Evolutionary conservation across 192 early-diverging fungal species (phyloP), one percentile per base, ranked within the genome.

Genomic region (Umbelopsis sp.): DNA sequence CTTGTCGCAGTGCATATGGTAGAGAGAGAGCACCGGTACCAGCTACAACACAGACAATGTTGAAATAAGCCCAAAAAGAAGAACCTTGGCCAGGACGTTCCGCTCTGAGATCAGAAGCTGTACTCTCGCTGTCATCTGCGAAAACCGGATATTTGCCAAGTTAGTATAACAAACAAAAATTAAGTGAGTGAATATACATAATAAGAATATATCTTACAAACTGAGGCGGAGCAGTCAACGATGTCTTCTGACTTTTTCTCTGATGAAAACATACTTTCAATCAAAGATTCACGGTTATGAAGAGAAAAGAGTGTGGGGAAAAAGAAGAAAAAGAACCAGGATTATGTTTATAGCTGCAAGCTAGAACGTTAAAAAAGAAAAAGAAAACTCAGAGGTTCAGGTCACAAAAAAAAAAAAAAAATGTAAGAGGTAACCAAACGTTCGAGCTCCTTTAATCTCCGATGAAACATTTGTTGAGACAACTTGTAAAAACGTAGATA

Each of bases 11-110:
- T 5, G 93, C 90, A 74, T 90, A 95, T 2, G 95, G 95, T 21
- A 96, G 82, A 74, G 94, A 93, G 25, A 95, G 85, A 26, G 92
- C 87, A 14, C 95, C 95, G 10, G 90, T 91, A 44, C 94, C 94
- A 14, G 91, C 91, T 14, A 91, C 88, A 21, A 91, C 89, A 72
- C 93, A 95, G 9, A 87, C 81, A 12, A 90, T 77, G 66, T 86
- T 87, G 21, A 86, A 79, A 45, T 84, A 88, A 31, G 85, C 89
- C 20, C 81, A 74, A 32, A 84, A 73, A 32, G 79, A 81, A 34
- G 85, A 87, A 6, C 85, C 87, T 38, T 80, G 72, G 20, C 68
- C 72, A 20, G 77, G 77, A 22, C 77, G 52, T 66, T 74, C 77
- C 8, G 77, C 76, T 24, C 72, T 31, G 24, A 78, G 71, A 73